Evolutionary conservation across 768 basidiomycete genomes (phyloP), one percentile per base, ranked within the genome.

Genomic region (Lentinula guzmanii): DNA sequence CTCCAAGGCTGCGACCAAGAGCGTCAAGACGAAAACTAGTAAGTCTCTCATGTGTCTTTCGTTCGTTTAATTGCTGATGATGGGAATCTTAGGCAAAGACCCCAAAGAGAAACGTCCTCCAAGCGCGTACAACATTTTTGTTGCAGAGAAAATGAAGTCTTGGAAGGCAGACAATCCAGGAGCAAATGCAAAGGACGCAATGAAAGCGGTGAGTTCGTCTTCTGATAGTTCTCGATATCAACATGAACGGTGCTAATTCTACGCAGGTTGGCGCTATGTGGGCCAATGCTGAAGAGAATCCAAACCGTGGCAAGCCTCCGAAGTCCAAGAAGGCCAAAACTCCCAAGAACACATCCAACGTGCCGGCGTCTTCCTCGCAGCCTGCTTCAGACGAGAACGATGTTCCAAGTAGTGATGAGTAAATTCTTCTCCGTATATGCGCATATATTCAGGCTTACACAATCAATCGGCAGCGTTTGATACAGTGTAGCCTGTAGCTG

Each of bases 81-180:
- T 24, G 37, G 37, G 37, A 8, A 39, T 6, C 31, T 16, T n/a
- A 48, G 58, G 45, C 37, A 45, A 35, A 28, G 54, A 33, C 2
- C 51, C 16, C n/a, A 56, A 56, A 43, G 55, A 56, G 28, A 56
- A 56, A 43, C 55, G 55, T 3, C 37, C 39, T 56, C 55, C 55
- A 7, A 42, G 21, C 13, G 55, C 55, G 2, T 56, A 56, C 41
- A 56, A 56, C 21, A 15, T 56, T 15, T 56, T 56, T 41, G 41
- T 56, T 4, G 6, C 37, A 15, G 39, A 56, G 24, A 37, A 45
- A 15, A 42, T 59, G 34, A 21, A 43, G 24, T 15, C 24, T n/a
- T 48, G 43, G 45, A 46, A 59, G 13, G 43, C 48, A 10, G 15
- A 28, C 13, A 46, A 51, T 15, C 48, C 58, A 18, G 46, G 33